Base-by-base conservation (phyloP, 2,329 filamentous ascomycete genomes). In the Sclerotinia borealis region DNA sequence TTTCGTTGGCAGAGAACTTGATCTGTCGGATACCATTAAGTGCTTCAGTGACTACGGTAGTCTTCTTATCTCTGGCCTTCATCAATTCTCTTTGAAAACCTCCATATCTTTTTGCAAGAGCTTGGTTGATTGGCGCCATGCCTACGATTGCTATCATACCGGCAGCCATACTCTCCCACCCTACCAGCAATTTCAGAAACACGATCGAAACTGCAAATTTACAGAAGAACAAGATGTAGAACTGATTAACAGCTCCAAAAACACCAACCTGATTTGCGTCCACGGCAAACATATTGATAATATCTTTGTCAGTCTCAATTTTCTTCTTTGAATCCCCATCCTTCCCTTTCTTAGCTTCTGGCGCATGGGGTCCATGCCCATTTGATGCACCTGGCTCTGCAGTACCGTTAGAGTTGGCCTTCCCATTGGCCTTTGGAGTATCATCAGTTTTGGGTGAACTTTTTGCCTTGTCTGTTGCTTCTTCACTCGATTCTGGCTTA, bases 1-100 rank as follows among this genome's bases (percentile, higher is more conserved):
- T 76, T 74, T 93, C 90, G 3, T 90, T 76, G 1, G 90, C 90
- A 0, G 89, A 88, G 69, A 93, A 92, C 72, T 93, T 93, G 76
- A 93, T 91, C 73, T 93, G 90, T 1, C 90, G 84, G 67, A 93
- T 92, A 9, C 90, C 90, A 67, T 88, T 83, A 0, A 93, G 77
- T 0, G 86, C 88, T 74, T 93, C 90, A 1, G 88, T 89, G 37
- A 93, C 81, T 19, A 91, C 81, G 0, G 83, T 85, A 74, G 91
- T 81, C 75, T 92, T 92, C 64, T 85, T 81, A 72, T 93, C 90
- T 47, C 90, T 81, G 39, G 85, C 79, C 72, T 87, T 88, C 88
- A 92, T 92, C 61, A 93, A 74, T 48, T 79, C 77, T 61, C 88
- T 85, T 70, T 91, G 87, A 4, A 84, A 81, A 10, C 77, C 77